These are phyloP conservation scores for Phytophthora pinifolia DNA, from an alignment of 352 stramenopile genomes.

Conservation along the genomic window DNA sequence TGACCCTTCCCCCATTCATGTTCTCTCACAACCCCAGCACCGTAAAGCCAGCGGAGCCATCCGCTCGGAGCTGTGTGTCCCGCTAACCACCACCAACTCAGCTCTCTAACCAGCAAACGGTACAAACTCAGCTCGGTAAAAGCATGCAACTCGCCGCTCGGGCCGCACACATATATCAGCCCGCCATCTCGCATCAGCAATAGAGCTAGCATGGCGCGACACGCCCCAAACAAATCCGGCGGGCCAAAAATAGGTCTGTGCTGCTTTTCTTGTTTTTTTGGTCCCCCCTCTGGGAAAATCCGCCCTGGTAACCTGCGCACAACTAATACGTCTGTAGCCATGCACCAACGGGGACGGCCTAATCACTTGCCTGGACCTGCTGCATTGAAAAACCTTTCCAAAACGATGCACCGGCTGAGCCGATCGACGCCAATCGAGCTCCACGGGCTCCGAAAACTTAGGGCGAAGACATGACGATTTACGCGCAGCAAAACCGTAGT, in stretches of 20 bases:
- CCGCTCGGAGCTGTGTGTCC: background rate
- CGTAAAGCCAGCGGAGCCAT: slow-evolving; percentile 10
- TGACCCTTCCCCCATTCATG: slow-evolving; percentile 19
- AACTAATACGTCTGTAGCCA: too few species aligned
- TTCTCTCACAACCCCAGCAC: slow-evolving; percentile 22
- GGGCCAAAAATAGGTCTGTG: slow-evolving; percentile 25
- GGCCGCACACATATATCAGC: slow-evolving; percentile 14
- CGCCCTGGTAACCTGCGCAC: too few species aligned
- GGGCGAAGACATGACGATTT: slow-evolving; percentile 23
- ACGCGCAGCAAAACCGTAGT: slow-evolving; percentile 25
- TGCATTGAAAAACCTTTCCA: too few species aligned
- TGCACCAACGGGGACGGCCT: too few species aligned
- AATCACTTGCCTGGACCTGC: too few species aligned
- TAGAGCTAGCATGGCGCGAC: slow-evolving; percentile 25
- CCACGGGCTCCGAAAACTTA: slow-evolving; percentile 39
- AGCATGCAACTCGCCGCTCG: background rate
- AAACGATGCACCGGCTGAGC: too few species aligned
- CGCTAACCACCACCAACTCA: too few species aligned
- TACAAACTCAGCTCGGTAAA: slow-evolving; percentile 2
- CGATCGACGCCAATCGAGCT: too few species aligned
- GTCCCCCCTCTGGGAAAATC: slow-evolving; percentile 29
- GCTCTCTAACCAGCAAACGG: background rate
- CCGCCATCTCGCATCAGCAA: too few species aligned
- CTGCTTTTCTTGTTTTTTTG: too few species aligned
- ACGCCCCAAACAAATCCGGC: slow-evolving; percentile 28